phyloP scores from a whole-genome alignment of 140 eudicot species.

The Oenanthe javanica region DNA sequence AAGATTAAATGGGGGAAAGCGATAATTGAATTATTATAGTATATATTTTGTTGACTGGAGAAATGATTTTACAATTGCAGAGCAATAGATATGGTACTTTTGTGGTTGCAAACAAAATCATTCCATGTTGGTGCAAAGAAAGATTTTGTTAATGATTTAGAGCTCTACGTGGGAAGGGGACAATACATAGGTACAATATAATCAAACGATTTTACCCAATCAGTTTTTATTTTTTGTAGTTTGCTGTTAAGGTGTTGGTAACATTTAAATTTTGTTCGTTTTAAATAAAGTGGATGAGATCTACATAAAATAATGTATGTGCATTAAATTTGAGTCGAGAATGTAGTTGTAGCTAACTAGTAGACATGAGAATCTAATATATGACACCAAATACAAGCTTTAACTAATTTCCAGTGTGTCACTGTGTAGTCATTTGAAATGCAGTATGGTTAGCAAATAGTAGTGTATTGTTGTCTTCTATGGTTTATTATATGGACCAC shows the following conservation, averaged over 20 bases:
- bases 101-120: not conserved
- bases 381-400: not conserved
- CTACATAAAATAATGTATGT: not conserved
- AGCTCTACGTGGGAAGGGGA: constrained; percentile 2
- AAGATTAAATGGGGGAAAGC: not conserved
- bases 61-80: not conserved
- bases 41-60: not conserved
- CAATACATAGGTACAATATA: not conserved
- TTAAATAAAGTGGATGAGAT: not conserved
- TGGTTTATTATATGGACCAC: not conserved
- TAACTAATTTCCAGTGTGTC: not conserved
- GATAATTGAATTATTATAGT: not conserved
- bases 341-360: constrained; percentile 5
- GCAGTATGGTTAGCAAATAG: not conserved
- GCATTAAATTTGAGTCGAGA: constrained; percentile 8
- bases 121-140: constrained; percentile 14
- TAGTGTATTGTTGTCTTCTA: not conserved
- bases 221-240: not conserved
- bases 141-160: not conserved
- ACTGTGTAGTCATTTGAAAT: not conserved
- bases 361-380: not conserved
- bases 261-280: not conserved
- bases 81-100: not conserved
- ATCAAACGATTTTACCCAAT: not conserved
- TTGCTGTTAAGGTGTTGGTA: not conserved